Conservation (phyloP, 371 early-diverging fungal genomes). For the Rhizomucor miehei region DNA sequence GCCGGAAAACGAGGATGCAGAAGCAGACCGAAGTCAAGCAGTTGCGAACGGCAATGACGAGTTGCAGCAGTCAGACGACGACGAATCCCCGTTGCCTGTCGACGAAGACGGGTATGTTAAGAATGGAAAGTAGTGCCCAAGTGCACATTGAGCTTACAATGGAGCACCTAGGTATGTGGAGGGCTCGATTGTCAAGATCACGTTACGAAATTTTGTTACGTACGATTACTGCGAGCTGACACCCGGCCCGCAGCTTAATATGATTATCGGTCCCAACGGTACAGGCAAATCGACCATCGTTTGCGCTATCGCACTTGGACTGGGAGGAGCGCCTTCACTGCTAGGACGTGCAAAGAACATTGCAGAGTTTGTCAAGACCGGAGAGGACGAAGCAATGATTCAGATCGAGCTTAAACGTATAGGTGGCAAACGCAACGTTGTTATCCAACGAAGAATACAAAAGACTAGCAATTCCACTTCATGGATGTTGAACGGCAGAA, state of each 20-base stretch:
- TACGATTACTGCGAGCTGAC: conserved; percentile 82
- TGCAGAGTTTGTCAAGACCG: conserved; percentile 90
- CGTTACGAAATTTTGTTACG: conserved; percentile 87
- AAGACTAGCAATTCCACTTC: conserved; percentile 61
- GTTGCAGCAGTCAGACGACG: not conserved
- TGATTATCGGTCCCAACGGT: conserved; percentile 98
- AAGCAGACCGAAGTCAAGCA: not conserved
- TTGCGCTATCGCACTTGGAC: conserved; percentile 95
- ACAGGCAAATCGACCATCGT: conserved; percentile 99
- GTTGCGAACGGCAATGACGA: not conserved
- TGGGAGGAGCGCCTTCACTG: conserved; percentile 84
- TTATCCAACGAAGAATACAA: conserved; percentile 70
- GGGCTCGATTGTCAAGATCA: conserved; percentile 80
- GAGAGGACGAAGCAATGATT: conserved; percentile 74
- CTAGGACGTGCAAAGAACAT: conserved; percentile 88
- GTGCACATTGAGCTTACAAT: not conserved
- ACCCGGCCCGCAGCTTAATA: conserved; percentile 94
- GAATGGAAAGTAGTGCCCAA: too few relatives aligned
- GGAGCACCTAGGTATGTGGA: conserved; percentile 48
- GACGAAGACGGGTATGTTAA: not conserved
- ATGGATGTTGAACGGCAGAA: conserved; percentile 82
- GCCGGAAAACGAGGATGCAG: not conserved
- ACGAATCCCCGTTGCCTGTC: not conserved
- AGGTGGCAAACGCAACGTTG: conserved; percentile 37
- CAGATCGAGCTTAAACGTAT: conserved; percentile 75